A percentile compares a stretch with the other conserved stretches of the same genome.
These are phyloP conservation scores for Gilbertella persicaria DNA, from an alignment of 371 early-diverging fungal genomes.

Conservation along the genomic window DNA sequence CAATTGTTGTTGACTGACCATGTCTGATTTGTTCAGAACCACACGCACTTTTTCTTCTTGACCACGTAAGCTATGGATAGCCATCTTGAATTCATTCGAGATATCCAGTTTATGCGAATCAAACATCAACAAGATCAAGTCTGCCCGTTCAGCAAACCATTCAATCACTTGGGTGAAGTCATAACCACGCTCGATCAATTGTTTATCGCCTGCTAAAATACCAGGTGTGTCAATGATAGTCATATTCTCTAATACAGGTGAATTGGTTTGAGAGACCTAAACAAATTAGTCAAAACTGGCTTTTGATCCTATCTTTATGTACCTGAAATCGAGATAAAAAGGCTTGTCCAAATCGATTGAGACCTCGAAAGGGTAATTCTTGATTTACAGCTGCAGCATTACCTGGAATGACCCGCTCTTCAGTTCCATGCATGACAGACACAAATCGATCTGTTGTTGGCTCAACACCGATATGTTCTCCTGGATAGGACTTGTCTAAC, in stretches of 20 bases:
- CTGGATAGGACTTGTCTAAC: slow-evolving; percentile 83
- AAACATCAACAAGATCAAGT: slow-evolving; percentile 83
- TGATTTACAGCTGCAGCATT: slow-evolving; percentile 86
- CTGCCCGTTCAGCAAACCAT: slow-evolving; percentile 91
- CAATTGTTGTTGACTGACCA: slow-evolving; percentile 83
- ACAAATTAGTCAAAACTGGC: not conserved
- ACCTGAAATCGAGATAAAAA: slow-evolving; percentile 86
- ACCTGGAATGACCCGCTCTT: slow-evolving; percentile 78
- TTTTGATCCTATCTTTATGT: not conserved
- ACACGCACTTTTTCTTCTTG: slow-evolving; percentile 88
- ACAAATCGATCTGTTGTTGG: slow-evolving; percentile 88
- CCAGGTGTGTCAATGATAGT: slow-evolving; percentile 90
- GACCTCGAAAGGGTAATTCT: slow-evolving; percentile 78
- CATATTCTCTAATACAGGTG: slow-evolving; percentile 77
- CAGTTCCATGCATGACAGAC: slow-evolving; percentile 79
- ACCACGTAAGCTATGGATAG: slow-evolving; percentile 76
- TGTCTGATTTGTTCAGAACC: slow-evolving; percentile 87
- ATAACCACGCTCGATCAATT: slow-evolving; percentile 77
- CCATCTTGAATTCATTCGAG: slow-evolving; percentile 86
- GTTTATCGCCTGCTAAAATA: slow-evolving; percentile 86
- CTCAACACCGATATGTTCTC: slow-evolving; percentile 88
- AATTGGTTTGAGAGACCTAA: slow-evolving; percentile 73
- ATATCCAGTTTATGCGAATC: slow-evolving; percentile 91
- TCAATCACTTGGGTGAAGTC: slow-evolving; percentile 81
- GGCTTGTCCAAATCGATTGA: slow-evolving; percentile 77